phyloP scores from a whole-genome alignment of 176 grass and related monocot species.

The Cymbopogon citratus region DNA sequence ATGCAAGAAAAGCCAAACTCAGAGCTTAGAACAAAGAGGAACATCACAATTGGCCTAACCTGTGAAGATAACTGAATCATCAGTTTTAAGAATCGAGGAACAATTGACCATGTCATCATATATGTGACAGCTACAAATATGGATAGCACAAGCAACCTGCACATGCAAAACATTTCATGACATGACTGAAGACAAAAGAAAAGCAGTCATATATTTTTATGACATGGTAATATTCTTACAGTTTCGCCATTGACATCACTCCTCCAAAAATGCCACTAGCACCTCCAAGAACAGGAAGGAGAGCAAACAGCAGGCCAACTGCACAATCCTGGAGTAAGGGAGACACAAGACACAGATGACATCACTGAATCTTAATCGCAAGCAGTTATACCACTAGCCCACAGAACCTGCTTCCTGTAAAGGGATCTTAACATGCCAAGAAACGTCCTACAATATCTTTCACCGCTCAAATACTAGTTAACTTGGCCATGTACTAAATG shows the following conservation, averaged over 20 bases:
- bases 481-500: background rate
- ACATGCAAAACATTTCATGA: slow-evolving; percentile 37
- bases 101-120: slow-evolving; percentile 92
- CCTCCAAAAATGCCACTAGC: slow-evolving; percentile 79
- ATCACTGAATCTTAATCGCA: background rate
- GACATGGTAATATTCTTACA: slow-evolving; percentile 46
- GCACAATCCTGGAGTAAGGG: slow-evolving; percentile 87
- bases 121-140: slow-evolving; percentile 69
- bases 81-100: slow-evolving; percentile 96
- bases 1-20: slow-evolving; percentile 9
- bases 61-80: slow-evolving; percentile 98
- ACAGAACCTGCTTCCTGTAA: background rate
- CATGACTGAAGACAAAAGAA: slow-evolving; percentile 4
- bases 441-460: background rate
- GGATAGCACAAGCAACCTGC: slow-evolving; percentile 87
- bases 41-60: slow-evolving; percentile 46
- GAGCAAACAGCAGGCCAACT: slow-evolving; percentile 87
- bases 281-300: slow-evolving; percentile 93
- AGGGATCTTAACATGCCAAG: background rate
- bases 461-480: background rate
- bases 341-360: background rate
- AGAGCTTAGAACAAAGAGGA: slow-evolving; percentile 13
- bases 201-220: background rate
- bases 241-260: slow-evolving; percentile 87
- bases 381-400: background rate